Evolutionary conservation across 257 asterid species (phyloP).

Genomic region (Nicotiana sylvestris): DNA sequence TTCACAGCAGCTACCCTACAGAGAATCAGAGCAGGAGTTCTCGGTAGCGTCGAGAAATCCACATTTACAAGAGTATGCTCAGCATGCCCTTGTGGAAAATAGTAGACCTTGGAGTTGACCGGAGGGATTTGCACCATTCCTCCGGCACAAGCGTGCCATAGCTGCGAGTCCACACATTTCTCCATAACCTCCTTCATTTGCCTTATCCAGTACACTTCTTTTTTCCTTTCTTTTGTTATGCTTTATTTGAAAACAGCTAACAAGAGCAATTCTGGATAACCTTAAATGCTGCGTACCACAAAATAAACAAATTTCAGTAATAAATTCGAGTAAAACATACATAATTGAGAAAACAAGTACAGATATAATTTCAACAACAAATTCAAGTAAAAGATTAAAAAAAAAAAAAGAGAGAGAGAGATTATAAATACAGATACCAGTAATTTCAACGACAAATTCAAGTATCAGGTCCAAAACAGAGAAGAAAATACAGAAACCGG

Average conservation of each 20-base stretch:
- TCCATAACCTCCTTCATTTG: slow-evolving; percentile 33
- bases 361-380: not conserved
- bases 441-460: not conserved
- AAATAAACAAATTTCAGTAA: not conserved
- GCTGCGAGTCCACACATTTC: slow-evolving; percentile 48
- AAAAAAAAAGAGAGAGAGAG: too few species aligned
- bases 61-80: slow-evolving; percentile 49
- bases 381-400: not conserved
- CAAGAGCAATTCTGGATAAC: not conserved
- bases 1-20: slow-evolving; percentile 51
- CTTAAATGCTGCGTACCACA: not conserved
- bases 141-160: slow-evolving; percentile 80
- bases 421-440: not conserved
- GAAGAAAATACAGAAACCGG: not conserved
- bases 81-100: slow-evolving; percentile 70
- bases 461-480: not conserved
- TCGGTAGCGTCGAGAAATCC: slow-evolving; percentile 43
- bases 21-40: slow-evolving; percentile 45
- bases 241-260: slow-evolving; percentile 5
- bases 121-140: slow-evolving; percentile 60
- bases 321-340: not conserved
- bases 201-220: not conserved
- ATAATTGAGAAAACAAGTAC: not conserved
- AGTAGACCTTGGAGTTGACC: slow-evolving; percentile 45
- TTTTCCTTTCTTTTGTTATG: not conserved